Evolutionary conservation across 495 filamentous ascomycete genomes (phyloP).

Genomic region (Aspergillus nidulans): DNA sequence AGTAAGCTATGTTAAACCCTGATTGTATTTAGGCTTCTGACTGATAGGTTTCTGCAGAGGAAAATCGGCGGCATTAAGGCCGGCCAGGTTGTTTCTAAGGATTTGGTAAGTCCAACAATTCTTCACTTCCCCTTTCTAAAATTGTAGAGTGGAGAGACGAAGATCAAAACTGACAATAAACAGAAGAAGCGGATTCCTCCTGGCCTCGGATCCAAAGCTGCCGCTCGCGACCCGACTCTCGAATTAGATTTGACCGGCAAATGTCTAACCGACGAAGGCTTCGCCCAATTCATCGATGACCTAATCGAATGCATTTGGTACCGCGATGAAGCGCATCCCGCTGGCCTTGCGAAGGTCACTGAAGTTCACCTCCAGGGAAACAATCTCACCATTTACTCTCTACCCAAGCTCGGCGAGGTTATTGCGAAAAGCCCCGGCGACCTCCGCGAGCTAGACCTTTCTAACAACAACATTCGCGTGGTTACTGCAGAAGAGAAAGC

Average conservation of each 20-base stretch:
- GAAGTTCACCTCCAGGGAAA: conserved; percentile 45
- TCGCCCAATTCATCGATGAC: conserved; percentile 36
- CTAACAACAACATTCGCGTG: conserved; percentile 40
- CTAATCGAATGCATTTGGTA: conserved; percentile 34
- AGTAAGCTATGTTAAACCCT: conserved; percentile 18
- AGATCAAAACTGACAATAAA: not conserved
- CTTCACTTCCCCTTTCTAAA: not conserved
- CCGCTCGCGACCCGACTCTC: conserved; percentile 34
- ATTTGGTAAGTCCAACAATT: conserved; percentile 29
- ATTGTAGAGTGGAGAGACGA: not conserved
- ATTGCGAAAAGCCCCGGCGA: conserved; percentile 35
- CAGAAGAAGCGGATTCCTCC: conserved; percentile 39
- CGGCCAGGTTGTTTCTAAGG: conserved; percentile 40
- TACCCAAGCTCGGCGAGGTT: conserved; percentile 35
- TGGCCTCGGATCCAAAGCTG: conserved; percentile 27
- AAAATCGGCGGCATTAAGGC: conserved; percentile 42
- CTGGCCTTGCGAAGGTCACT: conserved; percentile 34
- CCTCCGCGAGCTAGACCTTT: conserved; percentile 44
- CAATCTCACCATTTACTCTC: conserved; percentile 30
- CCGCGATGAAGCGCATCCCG: conserved; percentile 23
- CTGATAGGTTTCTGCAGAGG: conserved; percentile 23
- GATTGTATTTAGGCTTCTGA: not conserved
- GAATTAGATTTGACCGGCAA: conserved; percentile 45
- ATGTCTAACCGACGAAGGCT: conserved; percentile 39
- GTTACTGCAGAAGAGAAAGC: conserved; percentile 25